These are phyloP conservation scores for Heritiera littoralis DNA, from an alignment of 345 rosid genomes.

Conservation along the genomic window DNA sequence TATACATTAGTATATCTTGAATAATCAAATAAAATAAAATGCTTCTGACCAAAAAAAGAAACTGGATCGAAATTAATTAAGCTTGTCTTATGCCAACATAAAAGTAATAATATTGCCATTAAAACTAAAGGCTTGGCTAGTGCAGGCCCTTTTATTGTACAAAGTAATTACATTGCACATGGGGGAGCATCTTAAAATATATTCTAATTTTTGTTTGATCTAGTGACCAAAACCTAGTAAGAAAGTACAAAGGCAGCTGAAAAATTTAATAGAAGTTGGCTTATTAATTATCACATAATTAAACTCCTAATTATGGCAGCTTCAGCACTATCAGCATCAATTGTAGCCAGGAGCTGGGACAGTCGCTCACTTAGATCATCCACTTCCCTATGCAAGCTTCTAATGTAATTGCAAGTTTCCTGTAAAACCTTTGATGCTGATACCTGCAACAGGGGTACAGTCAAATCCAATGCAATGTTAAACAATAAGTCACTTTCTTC, in stretches of 20 bases:
- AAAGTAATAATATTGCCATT: background rate
- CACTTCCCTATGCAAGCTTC: constrained; percentile 84
- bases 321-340: constrained; percentile 86
- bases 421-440: constrained; percentile 91
- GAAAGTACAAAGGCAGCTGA: background rate
- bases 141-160: constrained; percentile 44
- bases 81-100: background rate
- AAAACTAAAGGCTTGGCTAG: constrained; percentile 35
- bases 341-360: constrained; percentile 77
- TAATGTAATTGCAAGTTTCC: constrained; percentile 93
- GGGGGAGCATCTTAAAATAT: constrained; percentile 16
- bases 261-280: background rate
- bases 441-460: constrained; percentile 41
- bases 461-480: background rate
- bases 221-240: constrained; percentile 34
- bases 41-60: background rate
- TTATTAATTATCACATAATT: constrained; percentile 41
- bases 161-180: constrained; percentile 25
- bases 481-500: background rate
- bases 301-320: constrained; percentile 90
- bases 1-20: too few relatives aligned
- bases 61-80: background rate
- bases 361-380: constrained; percentile 87
- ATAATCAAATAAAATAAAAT: background rate
- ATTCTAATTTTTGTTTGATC: constrained; percentile 31